These are phyloP conservation scores for Lipomyces japonicus DNA, from an alignment of 805 yeast genomes.

Conservation along the genomic window DNA sequence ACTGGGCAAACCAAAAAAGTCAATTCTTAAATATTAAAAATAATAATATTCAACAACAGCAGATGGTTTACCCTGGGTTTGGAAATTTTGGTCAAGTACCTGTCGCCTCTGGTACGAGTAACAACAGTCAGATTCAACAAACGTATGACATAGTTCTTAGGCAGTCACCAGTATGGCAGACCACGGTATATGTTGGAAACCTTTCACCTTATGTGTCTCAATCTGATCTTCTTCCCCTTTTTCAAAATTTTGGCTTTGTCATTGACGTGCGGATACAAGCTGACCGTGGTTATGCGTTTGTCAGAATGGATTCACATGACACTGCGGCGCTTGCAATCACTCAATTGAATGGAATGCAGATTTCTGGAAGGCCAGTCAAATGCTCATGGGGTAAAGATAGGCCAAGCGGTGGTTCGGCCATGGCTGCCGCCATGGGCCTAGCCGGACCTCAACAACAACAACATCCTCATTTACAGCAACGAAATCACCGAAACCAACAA, in stretches of 20 bases:
- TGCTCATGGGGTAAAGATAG: conserved; percentile 83
- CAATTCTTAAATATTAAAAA: not conserved
- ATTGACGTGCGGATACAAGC: conserved; percentile 76
- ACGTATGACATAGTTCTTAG: conserved; percentile 66
- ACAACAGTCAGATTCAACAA: conserved; percentile 42
- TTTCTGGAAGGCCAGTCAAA: conserved; percentile 74
- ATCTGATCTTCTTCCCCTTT: conserved; percentile 64
- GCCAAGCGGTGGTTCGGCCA: conserved; percentile 11
- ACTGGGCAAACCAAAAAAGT: conserved; percentile 71
- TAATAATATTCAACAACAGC: not conserved
- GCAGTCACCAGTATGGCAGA: conserved; percentile 78
- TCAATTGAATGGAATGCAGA: conserved; percentile 57
- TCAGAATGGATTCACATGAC: conserved; percentile 80
- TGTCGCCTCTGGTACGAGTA: not conserved
- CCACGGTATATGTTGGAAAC: conserved; percentile 85
- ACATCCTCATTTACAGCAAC: not conserved
- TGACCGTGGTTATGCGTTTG: conserved; percentile 85
- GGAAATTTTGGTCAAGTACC: too few species aligned
- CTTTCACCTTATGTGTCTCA: conserved; percentile 73
- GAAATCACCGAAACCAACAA: not conserved
- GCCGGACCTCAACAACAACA: not conserved
- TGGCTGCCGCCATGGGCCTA: conserved; percentile 11
- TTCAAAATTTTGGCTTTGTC: conserved; percentile 77
- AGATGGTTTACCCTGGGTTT: not conserved
- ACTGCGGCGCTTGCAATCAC: conserved; percentile 85